These are phyloP conservation scores for Candida tetrigidarum DNA, from an alignment of 1,139 yeast genomes.

Conservation along the genomic window DNA sequence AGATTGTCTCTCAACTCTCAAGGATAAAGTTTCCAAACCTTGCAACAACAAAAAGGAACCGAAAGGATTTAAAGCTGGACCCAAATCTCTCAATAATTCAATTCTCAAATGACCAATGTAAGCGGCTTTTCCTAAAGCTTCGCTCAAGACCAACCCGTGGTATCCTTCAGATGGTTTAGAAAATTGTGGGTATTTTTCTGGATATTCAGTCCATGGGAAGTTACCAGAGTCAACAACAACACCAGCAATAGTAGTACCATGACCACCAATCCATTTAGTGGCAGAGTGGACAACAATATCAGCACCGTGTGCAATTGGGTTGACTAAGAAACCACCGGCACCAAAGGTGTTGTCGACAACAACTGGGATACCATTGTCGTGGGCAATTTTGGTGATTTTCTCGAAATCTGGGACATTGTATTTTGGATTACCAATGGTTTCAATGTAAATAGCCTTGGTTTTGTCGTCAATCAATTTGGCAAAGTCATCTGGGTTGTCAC, in stretches of 20 bases:
- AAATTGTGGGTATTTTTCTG: slow-evolving; percentile 88
- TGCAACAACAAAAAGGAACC: slow-evolving; percentile 84
- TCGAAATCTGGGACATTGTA: slow-evolving; percentile 93
- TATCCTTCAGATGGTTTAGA: slow-evolving; percentile 91
- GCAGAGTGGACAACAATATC: slow-evolving; percentile 89
- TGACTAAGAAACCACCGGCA: slow-evolving; percentile 90
- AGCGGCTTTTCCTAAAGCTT: slow-evolving; percentile 80
- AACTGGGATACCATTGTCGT: slow-evolving; percentile 86
- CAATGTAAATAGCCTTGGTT: slow-evolving; percentile 90
- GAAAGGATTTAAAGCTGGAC: slow-evolving; percentile 89
- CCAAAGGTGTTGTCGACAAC: slow-evolving; percentile 98
- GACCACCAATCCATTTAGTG: slow-evolving; percentile 98
- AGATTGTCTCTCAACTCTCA: slow-evolving; percentile 93
- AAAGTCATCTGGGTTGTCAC: slow-evolving; percentile 72
- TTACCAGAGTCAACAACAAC: slow-evolving; percentile 88
- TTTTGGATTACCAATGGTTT: slow-evolving; percentile 93
- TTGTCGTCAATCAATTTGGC: slow-evolving; percentile 75
- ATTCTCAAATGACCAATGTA: slow-evolving; percentile 81
- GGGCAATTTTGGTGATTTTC: slow-evolving; percentile 75
- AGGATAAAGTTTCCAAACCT: slow-evolving; percentile 92
- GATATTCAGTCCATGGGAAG: slow-evolving; percentile 88
- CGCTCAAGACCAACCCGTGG: slow-evolving; percentile 84
- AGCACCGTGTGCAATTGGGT: slow-evolving; percentile 89
- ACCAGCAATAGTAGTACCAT: slow-evolving; percentile 96
- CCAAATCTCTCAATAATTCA: slow-evolving; percentile 89